phyloP scores from a whole-genome alignment of 129 eudicot genomes.

The Dittrichia graveolens region DNA sequence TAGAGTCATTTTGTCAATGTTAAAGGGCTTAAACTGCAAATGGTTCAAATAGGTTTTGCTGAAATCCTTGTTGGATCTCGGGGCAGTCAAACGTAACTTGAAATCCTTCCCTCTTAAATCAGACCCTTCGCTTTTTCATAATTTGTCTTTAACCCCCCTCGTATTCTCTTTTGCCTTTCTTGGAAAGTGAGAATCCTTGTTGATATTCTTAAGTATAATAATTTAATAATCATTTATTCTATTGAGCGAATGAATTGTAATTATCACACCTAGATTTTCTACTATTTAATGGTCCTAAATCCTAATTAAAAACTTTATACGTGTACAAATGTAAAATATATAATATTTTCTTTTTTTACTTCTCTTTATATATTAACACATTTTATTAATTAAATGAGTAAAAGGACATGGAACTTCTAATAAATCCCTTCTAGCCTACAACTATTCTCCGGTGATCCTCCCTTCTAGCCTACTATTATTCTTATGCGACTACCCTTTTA shows the following conservation, averaged over 20 bases:
- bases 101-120: constrained; percentile 34
- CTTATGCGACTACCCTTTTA: too few relatives aligned
- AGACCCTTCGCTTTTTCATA: constrained; percentile 32
- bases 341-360: too few relatives aligned
- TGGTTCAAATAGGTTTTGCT: constrained; percentile 7
- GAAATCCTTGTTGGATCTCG: constrained; percentile 43
- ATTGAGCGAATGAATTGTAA: constrained; percentile 7
- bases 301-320: too few relatives aligned
- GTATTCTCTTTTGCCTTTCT: constrained; percentile 31
- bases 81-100: constrained; percentile 35
- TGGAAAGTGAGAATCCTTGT: constrained; percentile 38
- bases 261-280: neutral
- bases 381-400: too few relatives aligned
- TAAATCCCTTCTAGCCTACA: too few relatives aligned
- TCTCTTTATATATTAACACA: too few relatives aligned
- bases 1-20: neutral
- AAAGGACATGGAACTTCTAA: too few relatives aligned
- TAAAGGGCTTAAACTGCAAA: constrained; percentile 21
- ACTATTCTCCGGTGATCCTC: too few relatives aligned
- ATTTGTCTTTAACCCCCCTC: constrained; percentile 35
- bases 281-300: neutral
- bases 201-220: constrained; percentile 31
- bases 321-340: too few relatives aligned
- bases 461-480: too few relatives aligned
- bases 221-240: constrained; percentile 24